Percentiles rank a stretch among this genome's conserved stretches.
phyloP scores from a whole-genome alignment of 75 land plant genomes.

The Larix kaempferi region DNA sequence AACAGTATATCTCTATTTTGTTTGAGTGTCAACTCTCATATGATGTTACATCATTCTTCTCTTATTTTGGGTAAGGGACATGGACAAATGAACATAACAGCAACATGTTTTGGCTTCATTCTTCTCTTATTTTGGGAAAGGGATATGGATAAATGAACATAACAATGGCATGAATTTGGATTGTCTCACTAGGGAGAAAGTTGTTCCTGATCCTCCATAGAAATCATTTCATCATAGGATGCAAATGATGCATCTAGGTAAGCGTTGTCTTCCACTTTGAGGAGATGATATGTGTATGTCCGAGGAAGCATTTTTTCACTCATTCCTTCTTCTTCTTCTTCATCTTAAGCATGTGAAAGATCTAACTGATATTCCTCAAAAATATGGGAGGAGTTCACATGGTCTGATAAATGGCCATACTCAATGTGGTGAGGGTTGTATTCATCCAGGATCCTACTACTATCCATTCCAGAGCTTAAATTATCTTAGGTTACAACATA shows the following conservation, averaged over 20 bases:
- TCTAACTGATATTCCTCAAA: conserved; percentile 28
- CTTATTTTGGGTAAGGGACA: no score
- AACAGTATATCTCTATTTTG: neutral
- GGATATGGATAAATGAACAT: neutral
- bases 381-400: conserved; percentile 23
- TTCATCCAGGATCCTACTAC: conserved; percentile 34
- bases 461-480: conserved; percentile 19
- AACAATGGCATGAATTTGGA: conserved; percentile 6
- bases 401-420: conserved; percentile 17
- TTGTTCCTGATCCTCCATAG: conserved; percentile 23
- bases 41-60: neutral
- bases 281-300: conserved; percentile 12
- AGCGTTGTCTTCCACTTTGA: conserved; percentile 23
- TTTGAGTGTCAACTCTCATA: no score
- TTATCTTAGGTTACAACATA: no score
- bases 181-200: conserved; percentile 24
- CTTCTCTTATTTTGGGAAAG: neutral
- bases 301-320: conserved; percentile 12
- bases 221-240: conserved; percentile 19
- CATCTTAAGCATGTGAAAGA: conserved; percentile 21
- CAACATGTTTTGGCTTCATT: no score
- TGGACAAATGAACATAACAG: no score
- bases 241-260: conserved; percentile 13
- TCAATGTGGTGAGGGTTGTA: conserved; percentile 34
- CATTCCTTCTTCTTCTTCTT: conserved; percentile 25